Evolutionary conservation across 1,284 basidiomycete species (phyloP), one percentile per base, ranked within the genome.

Genomic region (Agroathelia rolfsii): DNA sequence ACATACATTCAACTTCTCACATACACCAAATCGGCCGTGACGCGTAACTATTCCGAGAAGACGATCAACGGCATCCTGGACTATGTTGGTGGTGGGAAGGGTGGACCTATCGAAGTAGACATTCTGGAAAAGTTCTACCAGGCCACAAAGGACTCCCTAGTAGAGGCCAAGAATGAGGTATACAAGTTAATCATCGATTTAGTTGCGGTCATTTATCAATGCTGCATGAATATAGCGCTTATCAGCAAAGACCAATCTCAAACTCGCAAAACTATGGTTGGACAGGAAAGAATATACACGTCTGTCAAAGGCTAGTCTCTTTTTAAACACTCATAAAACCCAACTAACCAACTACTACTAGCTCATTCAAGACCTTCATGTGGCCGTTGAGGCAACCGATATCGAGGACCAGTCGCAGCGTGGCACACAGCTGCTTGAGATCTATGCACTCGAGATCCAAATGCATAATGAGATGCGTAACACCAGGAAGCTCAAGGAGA

Each of bases 391-490:
- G 28, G 62, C 67, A 14, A 64, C 64, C 20, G 82, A 76, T 30
- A 69, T 69, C 22, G 81, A 88, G 40, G 88, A 92, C 48, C 84
- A 92, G 49, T 86, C 86, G 6, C 81, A 85, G 47, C 78, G 83
- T 30, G 90, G 89, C 6, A 94, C 90, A 2, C 85, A 92, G 47
- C 66, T 98, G 11, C 72, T 98, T n/a, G 95, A 99, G 59, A 88
- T 98, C 29, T 96, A 96, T 50, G 93, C 95, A 0, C 76, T 97
- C 29, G 94, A 99, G 57, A 98, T 99, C 36, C 94, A 97, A 53
- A 98, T 99, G 95, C 92, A 97, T 60, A 93, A 92, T 46, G 92
- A 96, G 58, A 85, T 81, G 44, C 79, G 84, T 48, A 95, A 98
- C 53, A 84, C 80, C 59, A 92, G 93, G 62, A 96, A 95, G 56